Percentiles rank a stretch among this genome's conserved stretches.
phyloP scores from a whole-genome alignment of 2,329 filamentous ascomycete species.

The Hymenoscyphus fraxineus region DNA sequence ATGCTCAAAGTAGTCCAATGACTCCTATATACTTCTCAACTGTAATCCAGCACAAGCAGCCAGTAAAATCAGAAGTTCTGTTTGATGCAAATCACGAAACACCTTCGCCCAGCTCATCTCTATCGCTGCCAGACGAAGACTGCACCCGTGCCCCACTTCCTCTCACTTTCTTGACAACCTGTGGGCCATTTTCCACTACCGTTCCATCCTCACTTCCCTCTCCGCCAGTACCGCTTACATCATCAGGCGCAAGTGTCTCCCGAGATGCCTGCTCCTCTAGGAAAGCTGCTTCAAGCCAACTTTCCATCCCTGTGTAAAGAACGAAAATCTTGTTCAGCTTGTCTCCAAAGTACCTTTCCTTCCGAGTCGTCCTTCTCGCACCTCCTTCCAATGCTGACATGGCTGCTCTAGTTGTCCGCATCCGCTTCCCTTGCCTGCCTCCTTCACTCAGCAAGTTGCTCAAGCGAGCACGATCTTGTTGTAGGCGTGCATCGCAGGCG shows the following conservation, averaged over 20 bases:
- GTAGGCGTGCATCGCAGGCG: conserved; percentile 67
- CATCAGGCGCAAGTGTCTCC: background rate
- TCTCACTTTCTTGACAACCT: background rate
- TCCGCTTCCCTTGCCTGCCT: conserved; percentile 51
- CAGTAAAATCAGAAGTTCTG: no score
- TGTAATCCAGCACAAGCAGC: no score
- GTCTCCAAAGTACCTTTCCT: conserved; percentile 68
- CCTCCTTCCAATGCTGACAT: conserved; percentile 76
- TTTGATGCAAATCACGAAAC: background rate
- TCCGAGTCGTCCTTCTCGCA: conserved; percentile 59
- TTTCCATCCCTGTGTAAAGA: conserved; percentile 54
- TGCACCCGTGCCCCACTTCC: background rate
- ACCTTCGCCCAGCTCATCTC: background rate
- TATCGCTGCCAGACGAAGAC: background rate
- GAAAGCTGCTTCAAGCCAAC: conserved; percentile 28
- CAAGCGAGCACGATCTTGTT: conserved; percentile 61
- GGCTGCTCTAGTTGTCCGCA: conserved; percentile 69
- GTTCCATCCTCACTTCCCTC: background rate
- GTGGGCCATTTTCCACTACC: background rate
- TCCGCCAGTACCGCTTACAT: background rate
- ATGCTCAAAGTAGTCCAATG: no score
- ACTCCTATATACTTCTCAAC: no score
- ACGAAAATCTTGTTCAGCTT: conserved; percentile 58
- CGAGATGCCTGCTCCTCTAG: conserved; percentile 2
- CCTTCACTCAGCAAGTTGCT: conserved; percentile 61